Evolutionary conservation across 352 stramenopile species (phyloP), one percentile per base, ranked within the genome.

Genomic region (Pythium periplocum): DNA sequence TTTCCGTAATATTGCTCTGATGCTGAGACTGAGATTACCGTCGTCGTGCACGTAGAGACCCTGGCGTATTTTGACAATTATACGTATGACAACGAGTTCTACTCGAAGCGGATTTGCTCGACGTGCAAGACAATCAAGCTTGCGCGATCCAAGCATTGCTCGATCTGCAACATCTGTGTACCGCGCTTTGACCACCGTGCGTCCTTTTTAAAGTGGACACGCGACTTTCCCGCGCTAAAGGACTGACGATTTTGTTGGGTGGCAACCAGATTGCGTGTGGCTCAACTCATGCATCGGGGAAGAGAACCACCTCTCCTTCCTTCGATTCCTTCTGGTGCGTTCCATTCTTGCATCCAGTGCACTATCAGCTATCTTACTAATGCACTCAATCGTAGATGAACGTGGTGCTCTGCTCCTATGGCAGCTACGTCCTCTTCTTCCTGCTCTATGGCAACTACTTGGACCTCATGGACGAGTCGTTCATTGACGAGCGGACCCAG

Each of bases 141-240:
- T 33, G 75, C 76, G 45, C 66, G 78, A n/a, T 87, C 74, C 53
- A 87, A 86, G 66, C 74, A 87, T 53, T 90, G 76, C 51, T 66
- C 66, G 3, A 45, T 86, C 42, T 90, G 78, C 70, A 76, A 86
- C 56, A 57, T 75, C 1, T 87, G 79, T 50, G 54, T 87, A 10
- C 73, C 72, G 32, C 79, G 75, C 51, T 84, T 83, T 35, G 79
- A 90, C 40, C 78, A 89, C 52, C 76, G 75, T 83, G 38, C 53
- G 66, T 51, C 4, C 34, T 9, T 2, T 6, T 12, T 4, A 11
- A 11, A 41, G 12, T 45, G 7, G 38, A 43, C 38, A 12, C 7
- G 7, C 12, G 7, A 43, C 12, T 8, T 43, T 43, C 7, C 12
- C 7, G 48, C 30, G 51, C 26, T 48, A 39, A 46, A 37, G 48